Conservation (phyloP, 805 yeast genomes). For the Metschnikowia bowlesiae region DNA sequence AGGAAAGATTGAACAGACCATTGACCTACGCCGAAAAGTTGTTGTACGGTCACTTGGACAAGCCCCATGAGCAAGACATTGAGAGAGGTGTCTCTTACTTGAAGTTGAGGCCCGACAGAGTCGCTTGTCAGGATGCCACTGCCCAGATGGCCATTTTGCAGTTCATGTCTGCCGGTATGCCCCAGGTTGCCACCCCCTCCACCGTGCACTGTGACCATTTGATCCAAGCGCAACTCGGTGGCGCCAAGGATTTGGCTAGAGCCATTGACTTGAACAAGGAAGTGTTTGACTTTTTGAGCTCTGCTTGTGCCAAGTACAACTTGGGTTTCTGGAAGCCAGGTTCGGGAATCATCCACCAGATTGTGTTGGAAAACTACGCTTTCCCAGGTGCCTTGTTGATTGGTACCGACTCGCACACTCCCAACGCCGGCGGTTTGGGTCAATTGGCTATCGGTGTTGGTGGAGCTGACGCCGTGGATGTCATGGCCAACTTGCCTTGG, state of each 20-base stretch:
- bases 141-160: constrained; percentile 98
- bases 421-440: constrained; percentile 98
- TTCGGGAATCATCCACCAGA: constrained; percentile 97
- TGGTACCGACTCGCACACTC: constrained; percentile 97
- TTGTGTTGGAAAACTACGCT: constrained; percentile 92
- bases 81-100: constrained; percentile 86
- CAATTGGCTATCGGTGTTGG: constrained; percentile 98
- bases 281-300: constrained; percentile 85
- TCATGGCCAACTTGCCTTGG: constrained; percentile 92
- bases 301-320: constrained; percentile 92
- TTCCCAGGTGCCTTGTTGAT: constrained; percentile 96
- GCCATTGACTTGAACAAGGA: constrained; percentile 89
- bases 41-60: constrained; percentile 89
- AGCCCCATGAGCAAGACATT: constrained; percentile 83
- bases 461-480: constrained; percentile 99
- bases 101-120: constrained; percentile 95
- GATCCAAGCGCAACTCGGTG: constrained; percentile 94
- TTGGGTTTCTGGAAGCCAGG: constrained; percentile 99
- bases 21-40: constrained; percentile 94
- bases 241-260: constrained; percentile 75
- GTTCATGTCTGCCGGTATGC: constrained; percentile 93
- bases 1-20: constrained; percentile 78
- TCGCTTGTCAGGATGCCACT: constrained; percentile 98
- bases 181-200: constrained; percentile 87
- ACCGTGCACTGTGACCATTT: constrained; percentile 98